These are phyloP conservation scores for Jimgerdemannia lactiflua DNA, from an alignment of 192 early-diverging fungal genomes.

Conservation along the genomic window DNA sequence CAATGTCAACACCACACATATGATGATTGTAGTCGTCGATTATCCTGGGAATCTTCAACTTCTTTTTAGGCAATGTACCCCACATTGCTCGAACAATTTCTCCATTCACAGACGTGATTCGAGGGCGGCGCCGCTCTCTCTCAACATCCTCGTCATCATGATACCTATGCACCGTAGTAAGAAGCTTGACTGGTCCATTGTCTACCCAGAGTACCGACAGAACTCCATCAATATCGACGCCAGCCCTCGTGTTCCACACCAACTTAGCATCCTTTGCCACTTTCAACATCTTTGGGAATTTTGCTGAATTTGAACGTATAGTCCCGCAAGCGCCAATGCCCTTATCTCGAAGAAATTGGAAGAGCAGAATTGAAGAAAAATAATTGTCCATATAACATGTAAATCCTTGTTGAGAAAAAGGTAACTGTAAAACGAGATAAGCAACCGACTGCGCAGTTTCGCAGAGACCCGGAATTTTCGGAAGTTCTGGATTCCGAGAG, in stretches of 20 bases:
- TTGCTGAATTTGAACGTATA: not conserved
- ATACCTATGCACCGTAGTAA: constrained; percentile 5
- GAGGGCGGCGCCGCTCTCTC: no score
- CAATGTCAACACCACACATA: no score
- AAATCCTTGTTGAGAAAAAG: constrained; percentile 6
- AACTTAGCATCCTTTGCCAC: not conserved
- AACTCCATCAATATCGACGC: constrained; percentile 2
- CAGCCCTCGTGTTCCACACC: constrained; percentile 1
- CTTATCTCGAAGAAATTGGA: constrained; percentile 11
- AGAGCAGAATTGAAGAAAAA: constrained; percentile 23
- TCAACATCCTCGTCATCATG: no score
- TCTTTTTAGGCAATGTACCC: no score
- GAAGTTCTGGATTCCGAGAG: not conserved
- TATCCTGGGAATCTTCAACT: no score
- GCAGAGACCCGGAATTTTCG: constrained; percentile 2
- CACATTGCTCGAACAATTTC: no score
- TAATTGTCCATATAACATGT: constrained; percentile 28
- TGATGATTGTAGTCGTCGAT: no score
- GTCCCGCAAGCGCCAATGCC: constrained; percentile 16
- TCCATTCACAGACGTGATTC: no score
- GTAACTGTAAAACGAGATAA: constrained; percentile 23
- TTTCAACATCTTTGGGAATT: not conserved
- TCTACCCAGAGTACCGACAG: constrained; percentile 27
- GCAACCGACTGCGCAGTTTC: constrained; percentile 12
- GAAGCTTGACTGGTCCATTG: constrained; percentile 28